Evolutionary conservation across 2,329 filamentous ascomycete genomes (phyloP).

Genomic region (Colletotrichum australisinense): DNA sequence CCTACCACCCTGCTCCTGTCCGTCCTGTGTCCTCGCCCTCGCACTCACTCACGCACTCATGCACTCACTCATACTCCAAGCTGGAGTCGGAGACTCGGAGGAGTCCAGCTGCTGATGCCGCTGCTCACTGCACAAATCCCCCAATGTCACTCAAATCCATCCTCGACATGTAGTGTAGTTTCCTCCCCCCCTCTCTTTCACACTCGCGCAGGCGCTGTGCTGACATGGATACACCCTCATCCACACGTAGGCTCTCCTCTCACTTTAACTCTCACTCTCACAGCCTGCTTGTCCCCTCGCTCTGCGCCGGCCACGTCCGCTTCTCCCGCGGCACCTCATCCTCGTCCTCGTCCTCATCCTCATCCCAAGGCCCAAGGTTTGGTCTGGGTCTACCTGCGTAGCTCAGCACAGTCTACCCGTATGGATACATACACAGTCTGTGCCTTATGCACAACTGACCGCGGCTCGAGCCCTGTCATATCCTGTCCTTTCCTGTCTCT

Average conservation of each 20-base stretch:
- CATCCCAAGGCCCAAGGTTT: background rate
- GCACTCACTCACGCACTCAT: background rate
- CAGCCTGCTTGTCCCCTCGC: slow-evolving; percentile 1
- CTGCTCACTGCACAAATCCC: background rate
- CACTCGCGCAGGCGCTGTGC: background rate
- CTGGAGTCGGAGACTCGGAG: background rate
- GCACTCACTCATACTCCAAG: background rate
- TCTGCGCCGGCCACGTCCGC: background rate
- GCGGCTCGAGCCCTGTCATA: slow-evolving; percentile 5
- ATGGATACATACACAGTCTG: background rate
- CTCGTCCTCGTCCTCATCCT: background rate
- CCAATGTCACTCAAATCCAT: background rate
- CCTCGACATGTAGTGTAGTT: background rate
- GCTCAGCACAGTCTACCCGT: background rate
- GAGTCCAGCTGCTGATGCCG: background rate
- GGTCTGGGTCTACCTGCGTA: background rate
- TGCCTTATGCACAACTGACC: background rate
- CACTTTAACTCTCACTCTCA: background rate
- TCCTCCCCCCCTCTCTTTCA: background rate
- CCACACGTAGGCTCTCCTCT: slow-evolving; percentile 1
- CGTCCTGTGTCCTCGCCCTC: background rate
- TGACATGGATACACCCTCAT: slow-evolving; percentile 2
- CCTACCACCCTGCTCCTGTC: background rate
- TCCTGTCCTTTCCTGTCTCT: background rate
- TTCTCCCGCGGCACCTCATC: background rate